Base-by-base conservation (phyloP, 2,329 filamentous ascomycete species). In the Verticillium longisporum region DNA sequence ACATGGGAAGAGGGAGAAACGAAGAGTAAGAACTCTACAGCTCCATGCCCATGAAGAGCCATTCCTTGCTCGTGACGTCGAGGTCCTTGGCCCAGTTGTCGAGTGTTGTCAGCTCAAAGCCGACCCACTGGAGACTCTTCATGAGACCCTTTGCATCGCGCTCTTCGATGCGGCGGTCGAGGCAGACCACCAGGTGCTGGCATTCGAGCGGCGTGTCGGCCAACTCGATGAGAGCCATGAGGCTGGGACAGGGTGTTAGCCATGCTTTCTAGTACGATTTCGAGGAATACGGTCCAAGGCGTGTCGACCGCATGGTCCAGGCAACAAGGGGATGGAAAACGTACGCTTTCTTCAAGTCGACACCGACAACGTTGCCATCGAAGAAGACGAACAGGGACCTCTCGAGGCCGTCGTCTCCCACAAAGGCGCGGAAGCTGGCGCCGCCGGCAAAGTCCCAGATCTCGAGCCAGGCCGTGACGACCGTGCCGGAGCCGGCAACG, bases 21-120 rank as follows among this genome's bases (percentile, higher is more conserved):
- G 26, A 36, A 13, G 34, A 10, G 34, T 9, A 6, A 36, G 56
- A 63, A 31, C 55, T 60, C 66, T 83, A 96, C 62, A 94, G 79
- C 73, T 97, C 92, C 87, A 96, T 95, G 65, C 88, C 87, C 81
- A 97, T 86, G 72, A 96, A 92, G 62, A 97, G 75, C 93, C 93
- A 97, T 69, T 82, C 82, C 58, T 87, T 78, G 77, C 92, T 96
- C 58, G 89, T 86, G 59, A 88, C 82, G 65, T 90, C 85, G 60
- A 83, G 72, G 45, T 81, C 80, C 55, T 80, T 77, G 15, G 85
- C 83, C 88, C 92, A 97, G 67, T 86, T 83, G 67, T 92, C 88
- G 54, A 97, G 81, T 26, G 90, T 94, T 57, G 86, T 87, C 66
- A 94, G 83, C 71, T 91, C 90, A 71, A 97, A 97, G 60, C 93